A percentile compares a stretch with the other conserved stretches of the same genome.
These are phyloP conservation scores for Zopfia rhizophila DNA, from an alignment of 2,329 filamentous ascomycete genomes.

Conservation along the genomic window DNA sequence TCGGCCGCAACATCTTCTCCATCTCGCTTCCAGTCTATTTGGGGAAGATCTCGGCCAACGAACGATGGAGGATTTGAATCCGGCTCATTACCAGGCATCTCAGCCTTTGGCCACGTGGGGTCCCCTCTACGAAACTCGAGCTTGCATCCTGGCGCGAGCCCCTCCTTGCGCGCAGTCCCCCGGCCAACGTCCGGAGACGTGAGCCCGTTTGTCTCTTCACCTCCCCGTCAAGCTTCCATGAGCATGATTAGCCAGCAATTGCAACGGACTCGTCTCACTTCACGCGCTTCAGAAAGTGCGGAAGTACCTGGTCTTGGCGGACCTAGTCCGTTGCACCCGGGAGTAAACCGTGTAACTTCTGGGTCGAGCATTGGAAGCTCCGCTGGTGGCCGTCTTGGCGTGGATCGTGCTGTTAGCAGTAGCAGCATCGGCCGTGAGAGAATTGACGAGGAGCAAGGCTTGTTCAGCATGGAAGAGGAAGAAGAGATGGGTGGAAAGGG, in stretches of 20 bases:
- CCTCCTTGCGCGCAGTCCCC: conserved; percentile 62
- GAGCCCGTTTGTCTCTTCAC: conserved; percentile 64
- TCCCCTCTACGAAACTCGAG: conserved; percentile 73
- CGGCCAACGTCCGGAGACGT: conserved; percentile 60
- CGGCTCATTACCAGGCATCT: conserved; percentile 49
- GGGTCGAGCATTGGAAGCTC: conserved; percentile 44
- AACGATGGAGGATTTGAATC: conserved; percentile 58
- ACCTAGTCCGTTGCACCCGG: conserved; percentile 71
- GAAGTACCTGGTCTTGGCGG: conserved; percentile 29
- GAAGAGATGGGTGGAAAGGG: conserved; percentile 40
- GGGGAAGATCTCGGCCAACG: conserved; percentile 61
- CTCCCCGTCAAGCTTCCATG: conserved; percentile 67
- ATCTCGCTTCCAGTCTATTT: conserved; percentile 69
- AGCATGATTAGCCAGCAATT: conserved; percentile 70
- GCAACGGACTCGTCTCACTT: conserved; percentile 55
- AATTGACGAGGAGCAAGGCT: conserved; percentile 55
- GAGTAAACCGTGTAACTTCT: conserved; percentile 61
- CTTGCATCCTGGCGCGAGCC: conserved; percentile 61
- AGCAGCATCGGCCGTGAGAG: conserved; percentile 53
- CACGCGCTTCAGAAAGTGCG: conserved; percentile 43
- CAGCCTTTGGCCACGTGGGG: conserved; percentile 69
- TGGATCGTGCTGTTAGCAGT: conserved; percentile 51
- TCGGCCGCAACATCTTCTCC: conserved; percentile 65
- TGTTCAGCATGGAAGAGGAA: conserved; percentile 56
- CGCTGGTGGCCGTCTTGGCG: conserved; percentile 37